phyloP scores from a whole-genome alignment of 257 asterid genomes.

The Sherardia arvensis region DNA sequence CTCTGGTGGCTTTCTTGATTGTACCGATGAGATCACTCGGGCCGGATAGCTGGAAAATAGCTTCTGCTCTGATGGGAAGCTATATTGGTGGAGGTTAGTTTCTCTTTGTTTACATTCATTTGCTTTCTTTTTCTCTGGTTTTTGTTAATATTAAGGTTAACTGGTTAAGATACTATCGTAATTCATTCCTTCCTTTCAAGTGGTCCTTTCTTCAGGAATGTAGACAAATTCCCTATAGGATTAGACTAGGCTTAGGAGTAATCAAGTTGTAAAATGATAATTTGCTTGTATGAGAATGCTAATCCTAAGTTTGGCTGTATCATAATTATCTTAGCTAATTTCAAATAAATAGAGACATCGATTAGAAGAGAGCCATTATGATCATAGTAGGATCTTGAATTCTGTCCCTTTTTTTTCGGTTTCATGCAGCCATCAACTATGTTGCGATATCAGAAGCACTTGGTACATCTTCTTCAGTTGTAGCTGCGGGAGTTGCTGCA shows the following conservation, averaged over 20 bases:
- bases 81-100: conserved; percentile 81
- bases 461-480: conserved; percentile 56
- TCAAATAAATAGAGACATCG: neutral
- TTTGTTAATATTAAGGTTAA: neutral
- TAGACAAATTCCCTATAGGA: too few relatives aligned
- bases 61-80: conserved; percentile 88
- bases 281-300: too few relatives aligned
- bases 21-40: conserved; percentile 87
- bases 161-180: too few relatives aligned
- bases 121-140: neutral
- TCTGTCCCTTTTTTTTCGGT: too few relatives aligned
- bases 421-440: conserved; percentile 77
- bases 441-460: conserved; percentile 76
- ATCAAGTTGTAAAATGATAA: too few relatives aligned
- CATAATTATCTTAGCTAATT: neutral
- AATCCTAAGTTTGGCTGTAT: neutral
- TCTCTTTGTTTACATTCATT: neutral
- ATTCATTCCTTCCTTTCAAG: too few relatives aligned
- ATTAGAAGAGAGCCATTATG: neutral
- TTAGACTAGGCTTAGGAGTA: too few relatives aligned
- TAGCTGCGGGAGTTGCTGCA: conserved; percentile 92
- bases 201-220: neutral
- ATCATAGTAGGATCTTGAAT: neutral
- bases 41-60: conserved; percentile 77
- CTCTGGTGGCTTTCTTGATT: conserved; percentile 58